These are phyloP conservation scores for Anthoceros angustus DNA, from an alignment of 225 moss, liverwort and hornwort species.

Conservation along the genomic window DNA sequence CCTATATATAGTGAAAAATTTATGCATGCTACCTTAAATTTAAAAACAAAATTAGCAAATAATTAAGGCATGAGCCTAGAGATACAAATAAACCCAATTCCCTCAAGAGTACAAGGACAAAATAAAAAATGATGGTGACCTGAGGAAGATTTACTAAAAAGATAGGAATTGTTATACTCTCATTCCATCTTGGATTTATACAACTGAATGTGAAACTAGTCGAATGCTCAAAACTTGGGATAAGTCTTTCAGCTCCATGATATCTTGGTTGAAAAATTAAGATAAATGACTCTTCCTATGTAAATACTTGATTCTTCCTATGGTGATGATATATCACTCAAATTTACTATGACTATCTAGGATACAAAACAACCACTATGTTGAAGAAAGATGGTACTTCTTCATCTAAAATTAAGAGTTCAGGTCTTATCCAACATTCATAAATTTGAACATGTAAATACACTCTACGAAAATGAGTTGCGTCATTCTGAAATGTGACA, in stretches of 20 bases:
- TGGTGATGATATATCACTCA: not conserved
- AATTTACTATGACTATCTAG: not conserved
- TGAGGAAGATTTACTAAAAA: not conserved
- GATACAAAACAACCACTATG: not conserved
- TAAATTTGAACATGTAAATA: not conserved
- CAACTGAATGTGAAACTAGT: not conserved
- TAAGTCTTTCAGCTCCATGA: not conserved
- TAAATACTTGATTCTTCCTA: not conserved
- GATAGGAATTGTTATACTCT: not conserved
- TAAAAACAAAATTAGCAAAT: not conserved
- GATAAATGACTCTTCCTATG: not conserved
- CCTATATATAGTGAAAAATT: slow-evolving; percentile 1
- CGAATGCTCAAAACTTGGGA: not conserved
- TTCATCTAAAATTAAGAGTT: not conserved
- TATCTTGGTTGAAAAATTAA: not conserved
- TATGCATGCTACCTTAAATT: not conserved
- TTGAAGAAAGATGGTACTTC: not conserved
- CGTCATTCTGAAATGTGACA: not conserved
- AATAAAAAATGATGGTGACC: no score
- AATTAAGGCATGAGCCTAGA: no score
- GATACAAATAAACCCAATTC: no score
- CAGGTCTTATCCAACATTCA: not conserved
- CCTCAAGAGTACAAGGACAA: no score
- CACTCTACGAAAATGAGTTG: not conserved
- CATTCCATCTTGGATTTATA: not conserved